A percentile compares a stretch with the other conserved stretches of the same genome.
Conservation (phyloP, 495 filamentous ascomycete genomes). For the Xylaria castorea region DNA sequence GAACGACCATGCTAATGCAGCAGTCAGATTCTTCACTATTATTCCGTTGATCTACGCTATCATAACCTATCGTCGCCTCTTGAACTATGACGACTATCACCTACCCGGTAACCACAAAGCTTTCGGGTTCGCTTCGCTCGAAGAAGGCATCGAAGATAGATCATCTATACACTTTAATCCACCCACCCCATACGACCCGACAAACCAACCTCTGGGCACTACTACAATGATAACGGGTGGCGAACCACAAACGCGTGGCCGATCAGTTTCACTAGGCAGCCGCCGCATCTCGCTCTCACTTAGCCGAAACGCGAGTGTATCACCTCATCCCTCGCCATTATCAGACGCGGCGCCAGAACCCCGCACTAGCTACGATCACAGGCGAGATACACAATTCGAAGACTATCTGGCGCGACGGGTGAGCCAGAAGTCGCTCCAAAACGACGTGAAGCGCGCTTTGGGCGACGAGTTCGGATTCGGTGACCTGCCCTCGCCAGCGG, state of each 20-base stretch:
- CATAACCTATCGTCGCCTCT: constrained; percentile 47
- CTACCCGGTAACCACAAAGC: constrained; percentile 43
- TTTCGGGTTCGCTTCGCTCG: constrained; percentile 37
- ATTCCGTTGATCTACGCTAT: constrained; percentile 48
- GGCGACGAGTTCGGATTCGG: constrained; percentile 51
- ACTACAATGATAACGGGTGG: not conserved
- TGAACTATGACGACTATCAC: constrained; percentile 53
- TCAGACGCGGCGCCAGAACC: constrained; percentile 19
- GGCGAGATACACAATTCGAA: constrained; percentile 46
- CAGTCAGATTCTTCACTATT: constrained; percentile 42
- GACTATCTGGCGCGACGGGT: constrained; percentile 35
- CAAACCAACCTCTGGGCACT: constrained; percentile 18
- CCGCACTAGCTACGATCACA: constrained; percentile 40
- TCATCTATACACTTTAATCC: constrained; percentile 30
- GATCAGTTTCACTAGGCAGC: constrained; percentile 34
- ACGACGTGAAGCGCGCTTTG: constrained; percentile 44
- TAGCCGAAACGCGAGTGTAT: constrained; percentile 12
- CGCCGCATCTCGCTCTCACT: constrained; percentile 31
- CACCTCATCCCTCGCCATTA: constrained; percentile 12
- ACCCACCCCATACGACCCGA: constrained; percentile 33
- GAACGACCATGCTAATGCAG: not conserved
- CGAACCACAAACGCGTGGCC: constrained; percentile 24
- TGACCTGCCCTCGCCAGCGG: constrained; percentile 15
- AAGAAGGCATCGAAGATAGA: constrained; percentile 36
- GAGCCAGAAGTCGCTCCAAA: constrained; percentile 33